Conservation (phyloP, 176 grass and related monocot species). For the Panicum miliaceum region DNA sequence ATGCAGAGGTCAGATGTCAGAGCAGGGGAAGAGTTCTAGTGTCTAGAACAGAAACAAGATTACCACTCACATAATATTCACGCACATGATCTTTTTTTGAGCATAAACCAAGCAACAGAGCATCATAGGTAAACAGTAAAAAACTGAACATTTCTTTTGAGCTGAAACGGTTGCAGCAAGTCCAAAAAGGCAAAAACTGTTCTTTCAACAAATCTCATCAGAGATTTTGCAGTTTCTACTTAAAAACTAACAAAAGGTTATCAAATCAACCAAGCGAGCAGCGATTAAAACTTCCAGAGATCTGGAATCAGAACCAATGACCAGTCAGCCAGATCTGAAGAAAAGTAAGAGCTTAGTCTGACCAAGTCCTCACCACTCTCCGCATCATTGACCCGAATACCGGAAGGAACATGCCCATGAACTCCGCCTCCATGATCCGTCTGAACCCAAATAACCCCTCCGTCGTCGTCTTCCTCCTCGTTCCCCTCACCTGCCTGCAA, state of each 20-base stretch:
- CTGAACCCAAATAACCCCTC: conserved; percentile 47
- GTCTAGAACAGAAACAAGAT: neutral
- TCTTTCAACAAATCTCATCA: neutral
- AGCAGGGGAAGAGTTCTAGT: neutral
- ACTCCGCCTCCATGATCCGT: conserved; percentile 21
- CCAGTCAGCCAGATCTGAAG: neutral
- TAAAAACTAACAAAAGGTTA: neutral
- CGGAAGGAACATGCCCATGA: conserved; percentile 43
- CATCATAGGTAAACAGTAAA: neutral
- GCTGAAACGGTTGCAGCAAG: neutral
- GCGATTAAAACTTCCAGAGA: neutral
- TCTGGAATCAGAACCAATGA: neutral
- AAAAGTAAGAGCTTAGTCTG: neutral
- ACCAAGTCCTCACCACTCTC: conserved; percentile 50
- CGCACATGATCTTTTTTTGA: neutral
- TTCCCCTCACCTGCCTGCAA: conserved; percentile 42
- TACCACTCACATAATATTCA: neutral
- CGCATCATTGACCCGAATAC: conserved; percentile 41
- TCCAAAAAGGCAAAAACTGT: neutral
- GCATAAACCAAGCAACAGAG: neutral
- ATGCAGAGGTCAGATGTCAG: conserved; percentile 1
- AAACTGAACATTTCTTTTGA: neutral
- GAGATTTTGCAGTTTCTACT: neutral
- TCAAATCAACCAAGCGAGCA: neutral
- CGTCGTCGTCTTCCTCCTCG: conserved; percentile 27